Evolutionary conservation across 257 asterid species (phyloP).

Genomic region (Cynanchum wilfordii): DNA sequence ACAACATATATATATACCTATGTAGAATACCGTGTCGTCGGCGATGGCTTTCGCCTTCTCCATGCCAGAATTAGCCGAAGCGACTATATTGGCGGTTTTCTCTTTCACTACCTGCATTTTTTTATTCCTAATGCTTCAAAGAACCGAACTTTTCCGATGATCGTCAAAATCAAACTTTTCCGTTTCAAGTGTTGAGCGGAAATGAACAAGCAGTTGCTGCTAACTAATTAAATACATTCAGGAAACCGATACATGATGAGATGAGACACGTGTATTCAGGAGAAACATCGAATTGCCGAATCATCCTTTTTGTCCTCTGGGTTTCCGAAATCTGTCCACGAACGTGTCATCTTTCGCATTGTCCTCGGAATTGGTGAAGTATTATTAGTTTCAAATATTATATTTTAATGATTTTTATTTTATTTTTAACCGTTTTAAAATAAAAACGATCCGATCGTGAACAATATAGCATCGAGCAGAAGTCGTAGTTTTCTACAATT

Average conservation of each 20-base stretch:
- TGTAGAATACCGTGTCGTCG: slow-evolving; percentile 47
- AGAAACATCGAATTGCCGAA: background rate
- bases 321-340: background rate
- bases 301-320: background rate
- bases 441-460: no score
- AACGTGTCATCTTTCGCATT: background rate
- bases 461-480: no score
- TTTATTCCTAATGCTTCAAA: background rate
- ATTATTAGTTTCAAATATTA: no score
- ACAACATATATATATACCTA: no score
- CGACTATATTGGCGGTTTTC: slow-evolving; percentile 53
- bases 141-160: no score
- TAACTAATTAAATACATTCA: background rate
- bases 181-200: no score
- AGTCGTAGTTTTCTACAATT: no score
- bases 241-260: background rate
- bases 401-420: no score
- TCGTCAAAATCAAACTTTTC: no score
- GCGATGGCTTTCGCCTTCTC: slow-evolving; percentile 60
- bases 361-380: background rate
- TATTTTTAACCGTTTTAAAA: no score
- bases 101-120: slow-evolving; percentile 60
- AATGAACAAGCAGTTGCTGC: no score
- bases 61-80: slow-evolving; percentile 68
- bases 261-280: background rate